These are phyloP conservation scores for Trifolium subterraneum DNA, from an alignment of 306 rosid genomes.

Conservation along the genomic window DNA sequence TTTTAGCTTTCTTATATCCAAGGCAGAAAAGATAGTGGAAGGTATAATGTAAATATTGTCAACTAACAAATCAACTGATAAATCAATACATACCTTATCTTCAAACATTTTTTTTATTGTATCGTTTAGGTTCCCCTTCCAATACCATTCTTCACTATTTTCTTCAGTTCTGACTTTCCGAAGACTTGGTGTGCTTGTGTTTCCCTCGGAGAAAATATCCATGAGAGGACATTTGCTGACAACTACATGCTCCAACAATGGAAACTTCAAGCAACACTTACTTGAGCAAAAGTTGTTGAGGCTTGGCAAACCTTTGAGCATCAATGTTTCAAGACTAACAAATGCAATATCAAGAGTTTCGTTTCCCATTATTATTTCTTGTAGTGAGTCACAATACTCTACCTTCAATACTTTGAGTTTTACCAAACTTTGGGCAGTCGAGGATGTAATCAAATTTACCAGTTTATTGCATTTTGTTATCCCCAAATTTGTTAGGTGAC, in stretches of 20 bases:
- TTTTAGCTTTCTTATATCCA: too few relatives aligned
- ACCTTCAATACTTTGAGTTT: not conserved
- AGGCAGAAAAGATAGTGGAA: too few relatives aligned
- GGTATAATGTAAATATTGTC: too few relatives aligned
- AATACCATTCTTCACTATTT: not conserved
- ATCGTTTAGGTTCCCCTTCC: not conserved
- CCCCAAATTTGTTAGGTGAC: conserved; percentile 3
- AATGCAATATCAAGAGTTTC: not conserved
- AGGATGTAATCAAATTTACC: not conserved
- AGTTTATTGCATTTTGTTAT: not conserved
- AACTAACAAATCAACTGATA: not conserved
- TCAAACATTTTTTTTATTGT: not conserved
- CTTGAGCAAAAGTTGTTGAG: not conserved
- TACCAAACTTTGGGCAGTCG: not conserved
- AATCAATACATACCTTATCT: not conserved
- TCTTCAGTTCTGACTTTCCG: not conserved
- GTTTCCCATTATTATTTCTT: not conserved
- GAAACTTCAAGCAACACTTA: not conserved
- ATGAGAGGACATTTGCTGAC: not conserved
- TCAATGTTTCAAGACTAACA: not conserved
- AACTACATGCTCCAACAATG: not conserved
- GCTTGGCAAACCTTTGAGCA: not conserved
- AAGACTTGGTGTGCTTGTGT: not conserved
- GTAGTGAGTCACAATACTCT: not conserved
- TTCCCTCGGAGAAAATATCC: not conserved